Base-by-base conservation (phyloP, 2,329 filamentous ascomycete genomes). In the Neophaeococcomyces mojaviensis region DNA sequence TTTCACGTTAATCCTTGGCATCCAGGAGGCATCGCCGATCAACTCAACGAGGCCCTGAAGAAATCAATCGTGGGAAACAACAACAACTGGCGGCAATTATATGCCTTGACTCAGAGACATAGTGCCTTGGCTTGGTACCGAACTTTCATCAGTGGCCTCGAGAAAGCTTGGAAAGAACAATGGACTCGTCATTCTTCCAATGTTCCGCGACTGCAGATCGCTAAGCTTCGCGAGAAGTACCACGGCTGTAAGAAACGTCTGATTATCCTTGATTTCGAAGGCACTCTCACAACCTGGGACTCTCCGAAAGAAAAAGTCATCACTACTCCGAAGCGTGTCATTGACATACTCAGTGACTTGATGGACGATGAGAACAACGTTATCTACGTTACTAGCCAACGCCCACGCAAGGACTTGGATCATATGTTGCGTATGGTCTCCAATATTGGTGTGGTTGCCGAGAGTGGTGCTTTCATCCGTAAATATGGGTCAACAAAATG, bases 1-100 rank as follows among this genome's bases (percentile, higher is more conserved):
- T 75, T 97, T 12, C 78, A 86, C 0, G 84, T 97, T 58, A 97
- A 97, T 61, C 90, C 90, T 0, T 97, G 90, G 90, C 87, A 96
- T 62, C 95, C 95, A 64, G 79, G 84, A 30, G 81, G 88, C 61
- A 94, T 87, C 57, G 86, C 88, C 41, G 81, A 92, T 26, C 87
- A 88, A 8, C 90, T 97, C 66, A 82, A 85, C 63, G 73, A 77
- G 44, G 88, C 89, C 1, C 70, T 97, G 15, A 85, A 90, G 54
- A 94, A 96, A 82, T 70, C 67, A 2, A 74, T 79, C 2, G 77
- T 79, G 2, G 86, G 96, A 62, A 90, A 86, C 64, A 72, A 79
- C 49, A 63, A 69, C 12, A 79, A 88, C 10, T 97, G 89, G 84
- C 72, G 72, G 20, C 81, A 81, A 49, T 71, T 97, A 35, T 79